Conservation (phyloP, 805 yeast genomes). For the Metahyphopichia silvanorum region DNA sequence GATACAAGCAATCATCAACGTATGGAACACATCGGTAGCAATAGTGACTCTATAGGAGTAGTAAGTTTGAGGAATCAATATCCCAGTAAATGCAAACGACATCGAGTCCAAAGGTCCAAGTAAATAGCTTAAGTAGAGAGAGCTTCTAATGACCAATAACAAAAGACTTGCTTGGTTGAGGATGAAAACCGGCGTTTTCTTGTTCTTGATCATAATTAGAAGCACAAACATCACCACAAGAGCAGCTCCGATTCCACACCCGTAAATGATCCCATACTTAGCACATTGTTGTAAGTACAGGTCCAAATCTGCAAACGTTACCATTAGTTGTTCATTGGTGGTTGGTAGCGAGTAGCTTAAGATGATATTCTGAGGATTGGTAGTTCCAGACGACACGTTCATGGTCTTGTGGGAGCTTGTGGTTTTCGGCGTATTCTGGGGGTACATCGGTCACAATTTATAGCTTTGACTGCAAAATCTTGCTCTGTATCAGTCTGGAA, state of each 20-base stretch:
- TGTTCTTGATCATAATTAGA: constrained; percentile 33
- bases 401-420: too few species aligned
- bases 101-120: constrained; percentile 50
- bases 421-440: too few species aligned
- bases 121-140: constrained; percentile 53
- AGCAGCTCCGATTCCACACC: constrained; percentile 14
- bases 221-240: constrained; percentile 11
- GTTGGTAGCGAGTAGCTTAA: background rate
- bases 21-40: constrained; percentile 59
- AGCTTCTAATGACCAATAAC: constrained; percentile 56
- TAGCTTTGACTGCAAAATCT: too few species aligned
- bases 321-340: background rate
- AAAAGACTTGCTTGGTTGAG: constrained; percentile 63
- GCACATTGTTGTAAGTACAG: constrained; percentile 5
- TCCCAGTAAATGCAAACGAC: constrained; percentile 37
- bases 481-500: too few species aligned
- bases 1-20: constrained; percentile 56
- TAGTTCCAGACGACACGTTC: too few species aligned
- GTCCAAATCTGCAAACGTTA: constrained; percentile 11
- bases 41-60: constrained; percentile 48
- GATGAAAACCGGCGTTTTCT: constrained; percentile 67
- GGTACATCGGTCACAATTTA: too few species aligned
- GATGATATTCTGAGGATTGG: constrained; percentile 7
- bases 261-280: constrained; percentile 11
- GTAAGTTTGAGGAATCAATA: constrained; percentile 21